A percentile compares a stretch with the other conserved stretches of the same genome.
Evolutionary conservation across 1,284 basidiomycete genomes (phyloP).

Genomic region (Salmacisia buchloeana): DNA sequence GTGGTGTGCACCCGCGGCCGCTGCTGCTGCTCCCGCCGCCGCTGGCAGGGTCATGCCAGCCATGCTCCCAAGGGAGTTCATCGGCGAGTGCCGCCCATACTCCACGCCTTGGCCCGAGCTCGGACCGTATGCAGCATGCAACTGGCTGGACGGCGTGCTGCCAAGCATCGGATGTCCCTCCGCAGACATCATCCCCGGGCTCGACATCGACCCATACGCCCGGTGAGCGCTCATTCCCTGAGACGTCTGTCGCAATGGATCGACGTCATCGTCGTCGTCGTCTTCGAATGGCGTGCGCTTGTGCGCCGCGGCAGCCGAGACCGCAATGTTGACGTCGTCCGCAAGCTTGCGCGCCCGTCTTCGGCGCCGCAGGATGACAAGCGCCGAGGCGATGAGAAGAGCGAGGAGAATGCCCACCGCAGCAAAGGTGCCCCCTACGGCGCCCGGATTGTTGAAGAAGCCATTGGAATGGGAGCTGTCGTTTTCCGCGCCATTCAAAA

Average conservation of each 20-base stretch:
- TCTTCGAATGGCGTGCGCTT: constrained; percentile 48
- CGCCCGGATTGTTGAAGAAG: constrained; percentile 45
- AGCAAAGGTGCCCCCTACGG: constrained; percentile 48
- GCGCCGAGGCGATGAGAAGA: constrained; percentile 30
- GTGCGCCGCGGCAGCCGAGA: constrained; percentile 46
- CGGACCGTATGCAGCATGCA: neutral
- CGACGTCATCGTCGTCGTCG: constrained; percentile 27
- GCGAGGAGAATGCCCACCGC: constrained; percentile 44
- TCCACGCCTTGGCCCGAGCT: neutral
- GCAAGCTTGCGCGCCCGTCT: constrained; percentile 46
- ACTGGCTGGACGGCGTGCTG: neutral
- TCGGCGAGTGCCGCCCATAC: neutral
- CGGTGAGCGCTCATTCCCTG: neutral
- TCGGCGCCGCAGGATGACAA: constrained; percentile 40
- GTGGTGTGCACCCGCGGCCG: neutral
- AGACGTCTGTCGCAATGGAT: neutral
- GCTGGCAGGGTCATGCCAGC: neutral
- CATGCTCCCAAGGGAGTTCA: constrained; percentile 4
- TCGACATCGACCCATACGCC: neutral
- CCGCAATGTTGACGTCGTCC: constrained; percentile 48
- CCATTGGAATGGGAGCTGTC: neutral
- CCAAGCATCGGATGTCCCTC: neutral
- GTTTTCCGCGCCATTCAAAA: neutral
- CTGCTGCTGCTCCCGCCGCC: neutral
- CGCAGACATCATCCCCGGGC: neutral